phyloP scores from a whole-genome alignment of 2,329 filamentous ascomycete species.

The Penicillium sp. region DNA sequence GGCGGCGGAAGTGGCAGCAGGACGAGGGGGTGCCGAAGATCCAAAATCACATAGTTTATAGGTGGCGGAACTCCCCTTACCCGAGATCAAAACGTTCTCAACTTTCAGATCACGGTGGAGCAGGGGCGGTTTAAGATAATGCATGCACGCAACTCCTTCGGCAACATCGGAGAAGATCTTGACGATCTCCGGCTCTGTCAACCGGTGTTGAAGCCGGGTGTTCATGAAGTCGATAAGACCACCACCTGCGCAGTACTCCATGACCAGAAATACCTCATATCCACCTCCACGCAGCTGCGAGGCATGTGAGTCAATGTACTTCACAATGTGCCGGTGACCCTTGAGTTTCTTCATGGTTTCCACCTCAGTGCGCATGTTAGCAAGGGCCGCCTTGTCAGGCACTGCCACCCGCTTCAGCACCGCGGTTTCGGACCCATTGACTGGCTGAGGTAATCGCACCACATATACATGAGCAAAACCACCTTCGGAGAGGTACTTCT shows the following conservation, averaged over 20 bases:
- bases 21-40: slow-evolving; percentile 77
- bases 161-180: slow-evolving; percentile 95
- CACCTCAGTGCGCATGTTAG: slow-evolving; percentile 96
- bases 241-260: slow-evolving; percentile 95
- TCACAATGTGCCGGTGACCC: slow-evolving; percentile 93
- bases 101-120: slow-evolving; percentile 95
- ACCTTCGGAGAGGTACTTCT: slow-evolving; percentile 96
- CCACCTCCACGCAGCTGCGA: slow-evolving; percentile 89
- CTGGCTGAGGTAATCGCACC: slow-evolving; percentile 74
- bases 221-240: slow-evolving; percentile 99
- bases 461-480: slow-evolving; percentile 98
- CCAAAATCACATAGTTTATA: slow-evolving; percentile 99
- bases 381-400: slow-evolving; percentile 89
- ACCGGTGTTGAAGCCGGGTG: slow-evolving; percentile 87
- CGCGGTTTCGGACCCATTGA: slow-evolving; percentile 74
- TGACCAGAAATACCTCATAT: slow-evolving; percentile 96
- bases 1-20: slow-evolving; percentile 78
- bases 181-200: slow-evolving; percentile 96
- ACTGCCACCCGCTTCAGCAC: slow-evolving; percentile 95
- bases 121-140: slow-evolving; percentile 91
- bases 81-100: slow-evolving; percentile 90
- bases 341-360: slow-evolving; percentile 99
- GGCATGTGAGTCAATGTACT: slow-evolving; percentile 96
- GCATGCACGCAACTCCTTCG: slow-evolving; percentile 97
- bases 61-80: slow-evolving; percentile 61